Base-by-base conservation (phyloP, 1,284 basidiomycete genomes). In the Coriolopsis trogii region DNA sequence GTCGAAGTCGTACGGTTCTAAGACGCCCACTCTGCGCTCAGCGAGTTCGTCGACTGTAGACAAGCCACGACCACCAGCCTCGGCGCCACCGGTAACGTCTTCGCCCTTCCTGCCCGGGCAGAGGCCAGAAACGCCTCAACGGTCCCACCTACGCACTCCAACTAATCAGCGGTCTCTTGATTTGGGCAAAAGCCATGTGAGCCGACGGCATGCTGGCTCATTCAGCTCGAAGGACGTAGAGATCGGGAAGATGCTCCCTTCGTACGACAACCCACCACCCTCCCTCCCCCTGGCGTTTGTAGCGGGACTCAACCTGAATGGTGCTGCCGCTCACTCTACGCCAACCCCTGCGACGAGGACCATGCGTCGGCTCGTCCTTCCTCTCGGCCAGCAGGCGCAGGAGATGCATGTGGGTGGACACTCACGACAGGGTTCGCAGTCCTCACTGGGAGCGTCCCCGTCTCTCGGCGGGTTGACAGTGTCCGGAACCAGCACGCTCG, bases 221-320 rank as follows among this genome's bases (percentile, higher is more conserved):
- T 97, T 96, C 74, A 95, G 92, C 59, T 87, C 81, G 29, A 90
- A 93, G 65, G 94, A 97, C 67, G 89, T 97, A 1, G 87, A 95
- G 67, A 84, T 92, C 49, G 94, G 94, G 30, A 91, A 87, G 69
- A 77, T 82, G 47, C 73, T 96, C 57, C 89, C 91, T 3, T 85
- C 85, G 13, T 81, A 82, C 57, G 78, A 82, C 34, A 75, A 75
- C 46, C 40, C 57, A 4, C 63, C 64, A 10, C 53, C 48, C 10
- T 54, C 53, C 15, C 46, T 59, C 23, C 57, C 57, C 3, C 36
- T n/a, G n/a, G n/a, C n/a, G n/a, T n/a, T n/a, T n/a, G 23, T 4
- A 42, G 10, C 46, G 7, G 21, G 36, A 7, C 44, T 67, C 21
- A 62, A 61, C 15, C 44, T 59, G 15, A 59, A 56, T 15, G 62